Percentiles rank a stretch among this genome's conserved stretches.
These are phyloP conservation scores for Mucor saturninus DNA, from an alignment of 371 early-diverging fungal genomes.

Conservation along the genomic window DNA sequence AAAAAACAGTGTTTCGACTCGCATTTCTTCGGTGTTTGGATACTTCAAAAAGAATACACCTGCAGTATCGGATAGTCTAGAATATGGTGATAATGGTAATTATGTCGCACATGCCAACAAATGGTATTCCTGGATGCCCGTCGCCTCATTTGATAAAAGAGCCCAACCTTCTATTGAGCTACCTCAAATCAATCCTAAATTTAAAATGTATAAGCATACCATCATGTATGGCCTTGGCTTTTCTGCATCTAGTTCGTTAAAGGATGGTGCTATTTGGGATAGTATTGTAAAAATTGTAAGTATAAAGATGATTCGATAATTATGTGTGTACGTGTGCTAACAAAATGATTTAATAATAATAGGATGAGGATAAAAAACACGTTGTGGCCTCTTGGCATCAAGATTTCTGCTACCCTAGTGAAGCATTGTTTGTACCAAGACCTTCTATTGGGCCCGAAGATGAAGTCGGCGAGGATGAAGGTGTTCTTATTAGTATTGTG, in stretches of 20 bases:
- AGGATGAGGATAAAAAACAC: constrained; percentile 33
- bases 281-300: constrained; percentile 70
- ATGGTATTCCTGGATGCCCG: constrained; percentile 40
- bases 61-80: constrained; percentile 10
- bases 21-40: constrained; percentile 37
- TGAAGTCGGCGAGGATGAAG: constrained; percentile 74
- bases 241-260: constrained; percentile 40
- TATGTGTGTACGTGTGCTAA: no score
- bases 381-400: constrained; percentile 54
- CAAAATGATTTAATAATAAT: neutral
- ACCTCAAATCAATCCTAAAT: constrained; percentile 69
- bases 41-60: constrained; percentile 15
- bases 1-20: constrained; percentile 31
- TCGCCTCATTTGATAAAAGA: constrained; percentile 27
- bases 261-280: constrained; percentile 66
- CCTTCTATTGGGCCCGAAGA: constrained; percentile 40
- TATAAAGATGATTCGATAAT: neutral
- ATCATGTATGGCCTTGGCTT: constrained; percentile 70
- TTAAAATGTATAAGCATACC: constrained; percentile 55
- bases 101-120: constrained; percentile 15
- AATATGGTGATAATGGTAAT: constrained; percentile 3
- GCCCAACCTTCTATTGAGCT: constrained; percentile 58
- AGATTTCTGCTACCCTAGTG: constrained; percentile 73
- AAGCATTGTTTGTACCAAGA: constrained; percentile 72
- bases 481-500: constrained; percentile 74